Base-by-base conservation (phyloP, 805 yeast species). In the Zygotorulaspora danielsina region DNA sequence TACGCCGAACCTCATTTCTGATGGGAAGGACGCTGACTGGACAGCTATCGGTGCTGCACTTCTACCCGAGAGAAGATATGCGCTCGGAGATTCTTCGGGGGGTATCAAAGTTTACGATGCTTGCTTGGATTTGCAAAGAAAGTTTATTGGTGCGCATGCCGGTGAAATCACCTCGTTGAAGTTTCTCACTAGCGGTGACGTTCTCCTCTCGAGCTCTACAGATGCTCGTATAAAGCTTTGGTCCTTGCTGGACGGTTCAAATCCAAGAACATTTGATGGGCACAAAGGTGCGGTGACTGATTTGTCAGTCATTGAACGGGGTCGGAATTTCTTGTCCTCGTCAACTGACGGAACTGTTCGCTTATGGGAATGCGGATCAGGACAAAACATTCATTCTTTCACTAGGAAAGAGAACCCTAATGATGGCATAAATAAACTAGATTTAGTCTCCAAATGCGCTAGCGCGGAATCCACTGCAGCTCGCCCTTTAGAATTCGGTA, bases 361-460 rank as follows among this genome's bases (percentile, higher is more conserved):
- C 30, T 53, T 85, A 25, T 84, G 88, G 89, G 90, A 83, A 50
- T 75, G 86, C 55, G 80, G 84, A 0, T 52, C 71, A 1, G 86
- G 81, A 1, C 38, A 51, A 13, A 50, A 61, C 6, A 53, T 81
- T 4, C 61, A 70, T 49, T 59, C 65, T 25, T 67, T 76, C 36
- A 45, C 50, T 6, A 64, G 75, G 26, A 54, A 51, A 7, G 64
- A 59, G 24, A 59, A 63, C 13, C 32, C 59, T 2, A 39, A 43
- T 3, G 76, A 72, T 48, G 67, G 66, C 0, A 56, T 69, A 1
- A 61, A 65, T 7, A 45, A 53, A 2, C 35, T 69, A 12, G 38
- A 33, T 17, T 27, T 45, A 6, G 1, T 51, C 8, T 13, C 30
- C 16, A 31, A 21, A 11, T 26, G 38, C 12, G 46, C 34, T 5